Evolutionary conservation across 345 rosid genomes (phyloP), one percentile per base, ranked within the genome.

Genomic region (Leavenworthia alabamica): DNA sequence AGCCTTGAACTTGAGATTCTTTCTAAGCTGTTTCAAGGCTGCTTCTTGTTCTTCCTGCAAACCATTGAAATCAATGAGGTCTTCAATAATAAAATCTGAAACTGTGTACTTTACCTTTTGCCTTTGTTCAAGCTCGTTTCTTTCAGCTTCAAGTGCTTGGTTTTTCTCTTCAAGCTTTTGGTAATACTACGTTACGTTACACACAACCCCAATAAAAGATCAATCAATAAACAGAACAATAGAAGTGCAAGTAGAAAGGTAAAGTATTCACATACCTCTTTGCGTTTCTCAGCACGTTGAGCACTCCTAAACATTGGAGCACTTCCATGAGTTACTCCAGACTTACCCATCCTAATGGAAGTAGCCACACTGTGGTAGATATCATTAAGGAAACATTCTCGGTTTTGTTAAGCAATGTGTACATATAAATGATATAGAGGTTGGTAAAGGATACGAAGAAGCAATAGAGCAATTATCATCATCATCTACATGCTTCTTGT

Each of bases 31-130:
- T 76, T 82, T 88, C 54, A 94, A 77, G n/a, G 86, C 95, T 22
- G 97, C 96, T 54, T 90, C 93, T 80, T 84, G 90, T 79, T 94
- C 99, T 79, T 90, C 99, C 99, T 73, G 53, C 29, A 60, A n/a
- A 53, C 6, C 46, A 53, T 20, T 43, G 46, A 27, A 0, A 45
- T 29, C 43, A 57, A 17, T 35, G 17, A 58, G 10, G 20, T 10
- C 49, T 23, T 7, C 50, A 5, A 5, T 33, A 20, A 29, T 41
- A 40, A 43, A 32, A 64, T 33, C 66, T 43, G n/a, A n/a, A n/a
- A n/a, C n/a, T 40, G 6, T 47, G 22, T 26, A 12, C 11, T 60
- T 28, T 67, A 88, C 97, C 97, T 83, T 87, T 68, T 75, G 77
- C 80, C 90, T 81, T 44, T 83, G 90, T 46, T 88, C 95, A 45